Base-by-base conservation (phyloP, 2,329 filamentous ascomycete genomes). In the Talaromyces sp. region DNA sequence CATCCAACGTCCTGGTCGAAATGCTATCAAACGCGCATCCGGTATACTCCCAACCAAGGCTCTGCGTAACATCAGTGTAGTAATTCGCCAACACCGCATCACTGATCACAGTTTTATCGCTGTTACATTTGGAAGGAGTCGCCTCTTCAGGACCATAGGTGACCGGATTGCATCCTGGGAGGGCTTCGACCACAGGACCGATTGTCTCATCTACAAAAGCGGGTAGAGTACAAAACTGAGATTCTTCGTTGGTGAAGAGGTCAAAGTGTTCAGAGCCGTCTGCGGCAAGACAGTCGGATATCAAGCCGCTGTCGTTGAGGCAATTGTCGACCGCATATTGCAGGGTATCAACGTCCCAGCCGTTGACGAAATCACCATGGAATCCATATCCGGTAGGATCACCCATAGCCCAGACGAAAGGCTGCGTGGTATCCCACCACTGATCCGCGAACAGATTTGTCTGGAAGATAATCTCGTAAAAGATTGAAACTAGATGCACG, bases 321-420 rank as follows among this genome's bases (percentile, higher is more conserved):
- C 93, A 97, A 7, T 82, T 85, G 57, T 93, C 78, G 67, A 93
- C 82, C n/a, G 91, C 92, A 6, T 84, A 61, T 76, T 93, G 88
- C 50, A 95, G 84, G 77, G 92, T 87, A 3, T 82, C 79, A 15
- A 79, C 73, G 2, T 93, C 85, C 92, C 92, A 96, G 39, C 90
- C 92, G 73, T 85, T 86, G 69, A 90, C 74, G 67, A 85, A 85
- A 64, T 85, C 84, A 19, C 81, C 84, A 67, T 86, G 84, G 69
- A 84, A 82, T 1, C 83, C 82, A 67, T 81, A 84, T 7, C 84
- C 83, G 4, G 81, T 84, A 5, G 78, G 75, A 66, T 84, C 82
- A 35, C 82, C 80, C 65, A 79, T 79, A 1, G 81, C 75, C 68
- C 82, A 83, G 50, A 83, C 76, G 68, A 83, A 84, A 45, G 76